A percentile compares a stretch with the other conserved stretches of the same genome.
Conservation (phyloP, 805 yeast genomes). For the Saccharomycopsis fodiens region DNA sequence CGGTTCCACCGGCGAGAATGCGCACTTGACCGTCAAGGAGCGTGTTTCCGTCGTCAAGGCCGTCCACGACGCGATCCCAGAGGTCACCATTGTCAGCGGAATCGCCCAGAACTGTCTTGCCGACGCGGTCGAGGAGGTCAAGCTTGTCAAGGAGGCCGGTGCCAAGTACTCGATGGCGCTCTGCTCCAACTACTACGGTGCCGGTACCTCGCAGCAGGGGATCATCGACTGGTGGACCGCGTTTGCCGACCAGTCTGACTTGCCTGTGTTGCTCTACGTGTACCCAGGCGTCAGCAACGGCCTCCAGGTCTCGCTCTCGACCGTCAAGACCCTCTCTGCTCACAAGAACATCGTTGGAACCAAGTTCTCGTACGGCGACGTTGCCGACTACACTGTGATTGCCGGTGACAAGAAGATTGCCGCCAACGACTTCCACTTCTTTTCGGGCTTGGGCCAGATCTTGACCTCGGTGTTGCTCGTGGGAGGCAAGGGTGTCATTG, state of each 20-base stretch:
- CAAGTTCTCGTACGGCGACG: constrained; percentile 45
- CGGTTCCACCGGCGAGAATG: constrained; percentile 52
- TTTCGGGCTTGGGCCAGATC: constrained; percentile 47
- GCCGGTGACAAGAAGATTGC: constrained; percentile 35
- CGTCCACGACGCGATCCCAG: constrained; percentile 32
- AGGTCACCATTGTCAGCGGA: constrained; percentile 40
- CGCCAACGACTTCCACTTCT: constrained; percentile 34
- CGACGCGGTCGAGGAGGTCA: constrained; percentile 37
- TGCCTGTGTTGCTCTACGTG: constrained; percentile 36
- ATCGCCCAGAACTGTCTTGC: constrained; percentile 38
- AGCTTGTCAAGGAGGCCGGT: constrained; percentile 31
- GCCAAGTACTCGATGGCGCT: constrained; percentile 35
- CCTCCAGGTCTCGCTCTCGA: constrained; percentile 29
- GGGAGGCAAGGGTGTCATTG: constrained; percentile 45
- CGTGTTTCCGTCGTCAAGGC: constrained; percentile 30
- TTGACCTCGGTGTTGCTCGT: constrained; percentile 39
- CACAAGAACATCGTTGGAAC: constrained; percentile 42
- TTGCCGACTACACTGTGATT: constrained; percentile 38
- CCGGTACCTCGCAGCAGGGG: constrained; percentile 38
- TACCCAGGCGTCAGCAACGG: constrained; percentile 39
- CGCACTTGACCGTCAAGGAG: constrained; percentile 41
- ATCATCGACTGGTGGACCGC: constrained; percentile 35
- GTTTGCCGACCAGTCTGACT: constrained; percentile 31
- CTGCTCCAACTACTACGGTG: constrained; percentile 43
- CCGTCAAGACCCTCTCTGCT: constrained; percentile 29